Evolutionary conservation across 2,329 filamentous ascomycete species (phyloP).

Genomic region (Passalora sequoiae): DNA sequence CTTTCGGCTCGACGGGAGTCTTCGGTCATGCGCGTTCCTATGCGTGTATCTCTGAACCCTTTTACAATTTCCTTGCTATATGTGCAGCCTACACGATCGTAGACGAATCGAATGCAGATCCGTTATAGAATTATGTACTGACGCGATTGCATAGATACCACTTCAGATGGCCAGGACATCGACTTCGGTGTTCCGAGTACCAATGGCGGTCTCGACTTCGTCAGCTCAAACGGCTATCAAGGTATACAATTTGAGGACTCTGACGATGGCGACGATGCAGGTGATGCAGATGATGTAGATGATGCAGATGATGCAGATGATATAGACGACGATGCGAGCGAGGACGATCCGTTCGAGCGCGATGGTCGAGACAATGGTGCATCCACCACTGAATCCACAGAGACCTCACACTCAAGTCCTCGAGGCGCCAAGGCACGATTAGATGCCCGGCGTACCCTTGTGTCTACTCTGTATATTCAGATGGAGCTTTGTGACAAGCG

Average conservation of each 20-base stretch:
- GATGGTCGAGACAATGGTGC: constrained; percentile 34
- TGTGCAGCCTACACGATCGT: too few relatives aligned
- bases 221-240: constrained; percentile 75
- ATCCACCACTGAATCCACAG: constrained; percentile 20
- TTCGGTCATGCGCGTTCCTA: too few relatives aligned
- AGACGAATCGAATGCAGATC: too few relatives aligned
- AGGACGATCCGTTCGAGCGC: constrained; percentile 20
- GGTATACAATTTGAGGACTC: constrained; percentile 72
- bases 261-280: constrained; percentile 35
- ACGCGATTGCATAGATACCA: too few relatives aligned
- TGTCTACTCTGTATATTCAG: constrained; percentile 83
- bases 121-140: too few relatives aligned
- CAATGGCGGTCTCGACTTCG: constrained; percentile 83
- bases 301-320: constrained; percentile 39
- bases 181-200: constrained; percentile 62
- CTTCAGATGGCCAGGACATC: constrained; percentile 52
- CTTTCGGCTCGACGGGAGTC: too few relatives aligned
- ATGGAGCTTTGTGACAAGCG: constrained; percentile 98
- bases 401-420: constrained; percentile 5
- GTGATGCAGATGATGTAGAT: constrained; percentile 38
- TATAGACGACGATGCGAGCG: constrained; percentile 31
- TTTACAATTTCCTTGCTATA: too few relatives aligned
- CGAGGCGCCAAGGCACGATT: constrained; percentile 43
- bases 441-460: constrained; percentile 47
- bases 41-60: too few relatives aligned